phyloP scores from a whole-genome alignment of 768 basidiomycete species.

The Tulasnella sp. region DNA sequence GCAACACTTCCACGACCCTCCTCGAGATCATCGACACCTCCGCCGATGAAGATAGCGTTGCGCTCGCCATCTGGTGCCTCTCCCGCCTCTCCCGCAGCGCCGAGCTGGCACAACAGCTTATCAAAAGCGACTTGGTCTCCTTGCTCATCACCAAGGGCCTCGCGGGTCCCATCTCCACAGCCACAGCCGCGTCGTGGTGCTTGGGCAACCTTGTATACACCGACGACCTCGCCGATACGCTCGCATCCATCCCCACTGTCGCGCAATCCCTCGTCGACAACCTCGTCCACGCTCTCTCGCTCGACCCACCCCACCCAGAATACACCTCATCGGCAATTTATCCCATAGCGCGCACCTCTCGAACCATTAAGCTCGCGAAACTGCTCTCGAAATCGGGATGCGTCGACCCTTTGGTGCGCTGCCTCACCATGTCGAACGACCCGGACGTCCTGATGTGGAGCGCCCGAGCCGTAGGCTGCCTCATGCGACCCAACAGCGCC shows the following conservation, averaged over 20 bases:
- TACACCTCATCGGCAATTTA: slow-evolving; percentile 4
- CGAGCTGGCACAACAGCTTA: slow-evolving; percentile 10
- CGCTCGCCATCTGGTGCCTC: slow-evolving; percentile 11
- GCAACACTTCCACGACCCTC: neutral
- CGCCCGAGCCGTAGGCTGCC: slow-evolving; percentile 10
- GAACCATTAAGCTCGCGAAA: slow-evolving; percentile 12
- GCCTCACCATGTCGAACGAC: neutral
- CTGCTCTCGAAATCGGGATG: slow-evolving; percentile 5
- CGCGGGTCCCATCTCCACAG: neutral
- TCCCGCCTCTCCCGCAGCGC: slow-evolving; percentile 8
- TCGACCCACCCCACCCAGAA: neutral
- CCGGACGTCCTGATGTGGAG: slow-evolving; percentile 14
- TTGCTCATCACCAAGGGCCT: slow-evolving; percentile 7
- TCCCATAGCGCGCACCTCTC: slow-evolving; percentile 9
- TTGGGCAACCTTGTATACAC: slow-evolving; percentile 10
- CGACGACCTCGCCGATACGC: slow-evolving; percentile 7
- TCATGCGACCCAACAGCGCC: slow-evolving; percentile 14
- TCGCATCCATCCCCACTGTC: neutral
- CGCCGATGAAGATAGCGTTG: neutral
- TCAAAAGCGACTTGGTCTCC: slow-evolving; percentile 7
- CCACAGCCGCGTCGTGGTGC: slow-evolving; percentile 10
- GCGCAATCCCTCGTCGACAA: slow-evolving; percentile 2
- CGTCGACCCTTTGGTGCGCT: slow-evolving; percentile 6
- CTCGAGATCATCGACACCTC: slow-evolving; percentile 9
- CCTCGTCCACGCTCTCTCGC: neutral